Conservation (phyloP, 768 basidiomycete species). For the Suillus variegatus region DNA sequence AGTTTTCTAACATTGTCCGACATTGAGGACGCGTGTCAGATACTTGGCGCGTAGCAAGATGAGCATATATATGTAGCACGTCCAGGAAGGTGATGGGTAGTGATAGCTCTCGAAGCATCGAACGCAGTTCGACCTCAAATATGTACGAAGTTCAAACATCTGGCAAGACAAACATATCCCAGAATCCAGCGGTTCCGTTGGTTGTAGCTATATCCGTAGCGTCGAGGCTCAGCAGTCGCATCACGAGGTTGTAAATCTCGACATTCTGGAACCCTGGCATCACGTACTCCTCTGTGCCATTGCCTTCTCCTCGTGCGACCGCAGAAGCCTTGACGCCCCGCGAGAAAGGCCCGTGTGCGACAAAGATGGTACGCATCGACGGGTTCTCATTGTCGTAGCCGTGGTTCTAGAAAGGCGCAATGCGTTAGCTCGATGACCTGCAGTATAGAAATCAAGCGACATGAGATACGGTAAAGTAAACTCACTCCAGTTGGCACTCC, state of each 20-base stretch:
- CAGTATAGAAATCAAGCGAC: neutral
- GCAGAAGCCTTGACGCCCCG: conserved; percentile 59
- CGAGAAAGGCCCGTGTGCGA: conserved; percentile 90
- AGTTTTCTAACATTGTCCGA: too few species aligned
- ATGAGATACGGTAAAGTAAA: conserved; percentile 13
- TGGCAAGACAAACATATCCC: conserved; percentile 67
- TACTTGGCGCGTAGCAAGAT: neutral
- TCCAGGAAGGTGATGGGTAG: neutral
- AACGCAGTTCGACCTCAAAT: neutral
- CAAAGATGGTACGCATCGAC: conserved; percentile 88
- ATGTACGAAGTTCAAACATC: neutral
- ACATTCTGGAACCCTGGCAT: conserved; percentile 84
- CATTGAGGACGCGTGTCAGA: too few species aligned
- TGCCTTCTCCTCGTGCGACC: conserved; percentile 16
- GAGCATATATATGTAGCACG: neutral
- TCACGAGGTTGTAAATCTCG: conserved; percentile 81
- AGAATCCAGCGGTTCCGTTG: conserved; percentile 83
- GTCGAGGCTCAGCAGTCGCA: conserved; percentile 70
- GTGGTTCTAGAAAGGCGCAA: conserved; percentile 58
- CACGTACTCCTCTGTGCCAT: conserved; percentile 52
- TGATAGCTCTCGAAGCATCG: neutral
- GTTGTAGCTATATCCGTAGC: conserved; percentile 51
- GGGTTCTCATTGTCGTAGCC: conserved; percentile 83
- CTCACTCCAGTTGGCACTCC: conserved; percentile 77
- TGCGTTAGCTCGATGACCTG: neutral